Conservation (phyloP, 805 yeast species). For the Candida orba region DNA sequence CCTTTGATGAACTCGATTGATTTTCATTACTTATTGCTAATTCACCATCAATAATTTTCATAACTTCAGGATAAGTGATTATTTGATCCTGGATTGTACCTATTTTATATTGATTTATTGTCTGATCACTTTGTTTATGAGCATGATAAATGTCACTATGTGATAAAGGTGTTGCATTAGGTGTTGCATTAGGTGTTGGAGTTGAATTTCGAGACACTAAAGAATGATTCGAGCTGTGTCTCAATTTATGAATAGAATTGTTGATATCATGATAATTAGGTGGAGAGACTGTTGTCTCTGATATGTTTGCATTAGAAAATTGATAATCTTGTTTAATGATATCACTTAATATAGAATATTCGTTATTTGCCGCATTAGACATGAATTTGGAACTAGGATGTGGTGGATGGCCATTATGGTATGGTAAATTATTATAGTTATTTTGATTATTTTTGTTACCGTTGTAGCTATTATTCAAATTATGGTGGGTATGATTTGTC, state of each 20-base stretch:
- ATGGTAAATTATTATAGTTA: background rate
- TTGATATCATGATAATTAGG: constrained; percentile 2
- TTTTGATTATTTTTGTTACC: background rate
- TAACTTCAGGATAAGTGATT: constrained; percentile 54
- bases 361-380: constrained; percentile 67
- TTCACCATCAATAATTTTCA: constrained; percentile 23
- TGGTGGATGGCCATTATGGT: background rate
- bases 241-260: constrained; percentile 1
- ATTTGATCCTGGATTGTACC: constrained; percentile 39
- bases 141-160: constrained; percentile 20
- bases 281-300: constrained; percentile 12
- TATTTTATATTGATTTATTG: constrained; percentile 61
- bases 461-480: too few relatives aligned
- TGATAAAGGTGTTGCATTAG: constrained; percentile 4
- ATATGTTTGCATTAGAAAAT: constrained; percentile 1
- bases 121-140: constrained; percentile 44
- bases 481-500: too few relatives aligned
- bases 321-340: constrained; percentile 40
- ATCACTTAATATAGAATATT: constrained; percentile 60
- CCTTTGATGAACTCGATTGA: background rate
- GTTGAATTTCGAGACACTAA: constrained; percentile 9
- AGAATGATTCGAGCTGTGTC: constrained; percentile 7
- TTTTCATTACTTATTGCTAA: background rate
- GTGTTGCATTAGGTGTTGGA: constrained; percentile 15
- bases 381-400: constrained; percentile 35